phyloP scores from a whole-genome alignment of 208 protist species.

The Crithidia fasciculata region DNA sequence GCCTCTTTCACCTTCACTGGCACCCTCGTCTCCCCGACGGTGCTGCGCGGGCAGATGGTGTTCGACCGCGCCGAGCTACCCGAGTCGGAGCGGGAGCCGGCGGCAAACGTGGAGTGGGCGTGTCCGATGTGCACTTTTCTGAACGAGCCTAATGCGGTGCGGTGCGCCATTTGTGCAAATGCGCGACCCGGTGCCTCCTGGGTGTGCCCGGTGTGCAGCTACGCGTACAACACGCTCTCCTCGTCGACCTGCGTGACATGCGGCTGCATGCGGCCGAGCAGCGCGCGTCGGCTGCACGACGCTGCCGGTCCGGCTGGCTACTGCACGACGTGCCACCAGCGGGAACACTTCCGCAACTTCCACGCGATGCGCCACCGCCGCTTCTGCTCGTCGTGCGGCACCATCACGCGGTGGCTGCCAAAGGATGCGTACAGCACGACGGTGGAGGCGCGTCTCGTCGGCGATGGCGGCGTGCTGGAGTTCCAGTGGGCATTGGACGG shows the following conservation, averaged over 20 bases:
- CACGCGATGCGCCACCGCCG: conserved; percentile 41
- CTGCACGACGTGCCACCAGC: conserved; percentile 53
- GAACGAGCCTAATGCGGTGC: conserved; percentile 67
- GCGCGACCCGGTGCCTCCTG: conserved; percentile 73
- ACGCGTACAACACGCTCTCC: conserved; percentile 74
- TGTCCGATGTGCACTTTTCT: conserved; percentile 85
- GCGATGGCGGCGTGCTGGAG: conserved; percentile 63
- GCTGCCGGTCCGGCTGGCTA: conserved; percentile 9
- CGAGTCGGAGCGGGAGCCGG: conserved; percentile 23
- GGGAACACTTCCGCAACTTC: conserved; percentile 54
- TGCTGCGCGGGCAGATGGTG: conserved; percentile 55
- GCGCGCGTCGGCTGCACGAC: conserved; percentile 25
- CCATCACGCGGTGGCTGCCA: conserved; percentile 70
- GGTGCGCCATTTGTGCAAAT: conserved; percentile 86
- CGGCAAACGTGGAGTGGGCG: conserved; percentile 56
- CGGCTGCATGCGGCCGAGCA: conserved; percentile 51
- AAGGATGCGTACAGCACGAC: conserved; percentile 49
- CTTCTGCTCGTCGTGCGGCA: conserved; percentile 55
- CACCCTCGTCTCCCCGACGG: conserved; percentile 36
- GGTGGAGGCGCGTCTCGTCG: conserved; percentile 58
- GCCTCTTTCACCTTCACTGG: conserved; percentile 63
- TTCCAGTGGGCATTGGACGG: conserved; percentile 57
- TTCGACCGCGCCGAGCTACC: conserved; percentile 47
- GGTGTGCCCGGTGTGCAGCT: conserved; percentile 76
- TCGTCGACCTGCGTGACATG: conserved; percentile 70